Conservation (phyloP, 2,329 filamentous ascomycete species). For the Botrytis paeoniae region DNA sequence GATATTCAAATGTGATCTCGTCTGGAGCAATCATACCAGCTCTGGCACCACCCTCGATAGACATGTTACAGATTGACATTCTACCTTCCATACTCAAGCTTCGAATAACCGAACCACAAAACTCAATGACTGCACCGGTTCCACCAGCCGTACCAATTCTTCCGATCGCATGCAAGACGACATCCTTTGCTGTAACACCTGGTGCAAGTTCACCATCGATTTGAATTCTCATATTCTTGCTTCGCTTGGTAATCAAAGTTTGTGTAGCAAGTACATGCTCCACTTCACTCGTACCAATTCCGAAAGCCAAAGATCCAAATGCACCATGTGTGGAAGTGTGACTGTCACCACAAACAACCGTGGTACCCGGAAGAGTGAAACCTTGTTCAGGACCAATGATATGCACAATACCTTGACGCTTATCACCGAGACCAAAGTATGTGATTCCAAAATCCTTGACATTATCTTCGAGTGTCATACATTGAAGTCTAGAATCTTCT, state of each 20-base stretch:
- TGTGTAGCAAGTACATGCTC: constrained; percentile 98
- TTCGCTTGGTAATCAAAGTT: constrained; percentile 88
- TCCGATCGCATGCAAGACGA: constrained; percentile 90
- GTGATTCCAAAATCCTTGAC: constrained; percentile 95
- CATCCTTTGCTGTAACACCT: constrained; percentile 94
- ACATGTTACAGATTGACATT: constrained; percentile 99
- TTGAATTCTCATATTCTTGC: constrained; percentile 98
- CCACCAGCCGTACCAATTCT: constrained; percentile 93
- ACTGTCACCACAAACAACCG: constrained; percentile 95
- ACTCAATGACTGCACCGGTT: constrained; percentile 93
- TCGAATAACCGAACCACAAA: constrained; percentile 91
- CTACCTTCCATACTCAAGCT: constrained; percentile 90
- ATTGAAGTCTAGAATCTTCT: constrained; percentile 89
- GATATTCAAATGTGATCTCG: constrained; percentile 89
- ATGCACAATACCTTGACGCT: constrained; percentile 96
- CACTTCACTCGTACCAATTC: constrained; percentile 96
- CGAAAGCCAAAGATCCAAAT: constrained; percentile 90
- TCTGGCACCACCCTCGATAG: constrained; percentile 91
- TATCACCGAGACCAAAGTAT: constrained; percentile 95
- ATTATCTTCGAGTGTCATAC: constrained; percentile 93
- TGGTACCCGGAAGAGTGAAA: constrained; percentile 95
- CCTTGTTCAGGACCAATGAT: constrained; percentile 98
- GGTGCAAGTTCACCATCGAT: constrained; percentile 86
- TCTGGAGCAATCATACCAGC: constrained; percentile 97
- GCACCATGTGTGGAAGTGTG: constrained; percentile 98